Conservation (phyloP, 352 stramenopile genomes). For the Hyaloperonospora brassicae region DNA sequence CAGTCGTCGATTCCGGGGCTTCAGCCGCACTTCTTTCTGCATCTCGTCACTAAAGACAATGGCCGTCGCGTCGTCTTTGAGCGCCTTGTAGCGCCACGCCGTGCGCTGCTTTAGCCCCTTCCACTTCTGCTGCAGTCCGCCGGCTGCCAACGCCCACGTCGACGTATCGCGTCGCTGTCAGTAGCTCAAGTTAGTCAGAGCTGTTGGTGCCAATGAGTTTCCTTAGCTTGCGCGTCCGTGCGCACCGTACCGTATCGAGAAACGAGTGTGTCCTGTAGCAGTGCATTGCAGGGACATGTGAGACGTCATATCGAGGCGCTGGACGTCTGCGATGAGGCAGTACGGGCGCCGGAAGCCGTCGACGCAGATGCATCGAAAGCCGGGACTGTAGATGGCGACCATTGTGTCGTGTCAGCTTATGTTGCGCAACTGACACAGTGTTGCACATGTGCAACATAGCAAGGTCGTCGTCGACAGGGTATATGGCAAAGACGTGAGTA, state of each 20-base stretch:
- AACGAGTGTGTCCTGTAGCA: neutral
- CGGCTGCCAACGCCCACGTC: slow-evolving; percentile 70
- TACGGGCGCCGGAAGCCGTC: slow-evolving; percentile 13
- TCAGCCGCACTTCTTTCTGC: slow-evolving; percentile 66
- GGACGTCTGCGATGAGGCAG: slow-evolving; percentile 5
- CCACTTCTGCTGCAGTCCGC: slow-evolving; percentile 73
- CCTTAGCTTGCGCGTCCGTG: neutral
- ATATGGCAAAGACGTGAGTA: slow-evolving; percentile 14
- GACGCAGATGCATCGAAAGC: slow-evolving; percentile 3
- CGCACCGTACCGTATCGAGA: slow-evolving; percentile 11
- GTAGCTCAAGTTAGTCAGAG: slow-evolving; percentile 6
- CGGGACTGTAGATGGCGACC: slow-evolving; percentile 16
- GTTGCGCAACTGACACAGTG: no score
- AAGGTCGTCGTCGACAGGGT: slow-evolving; percentile 12
- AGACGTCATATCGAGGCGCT: neutral
- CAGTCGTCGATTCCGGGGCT: slow-evolving; percentile 39
- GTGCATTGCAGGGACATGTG: neutral
- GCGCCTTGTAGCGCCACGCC: slow-evolving; percentile 68
- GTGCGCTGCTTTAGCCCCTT: slow-evolving; percentile 77
- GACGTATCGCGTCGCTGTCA: slow-evolving; percentile 32
- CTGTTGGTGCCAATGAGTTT: neutral
- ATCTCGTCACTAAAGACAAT: slow-evolving; percentile 70
- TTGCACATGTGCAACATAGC: no score
- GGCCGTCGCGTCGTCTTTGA: slow-evolving; percentile 64
- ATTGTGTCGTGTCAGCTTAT: slow-evolving; percentile 8